phyloP scores from a whole-genome alignment of 2,329 filamentous ascomycete species.

The Ambrosiella beaveri region DNA sequence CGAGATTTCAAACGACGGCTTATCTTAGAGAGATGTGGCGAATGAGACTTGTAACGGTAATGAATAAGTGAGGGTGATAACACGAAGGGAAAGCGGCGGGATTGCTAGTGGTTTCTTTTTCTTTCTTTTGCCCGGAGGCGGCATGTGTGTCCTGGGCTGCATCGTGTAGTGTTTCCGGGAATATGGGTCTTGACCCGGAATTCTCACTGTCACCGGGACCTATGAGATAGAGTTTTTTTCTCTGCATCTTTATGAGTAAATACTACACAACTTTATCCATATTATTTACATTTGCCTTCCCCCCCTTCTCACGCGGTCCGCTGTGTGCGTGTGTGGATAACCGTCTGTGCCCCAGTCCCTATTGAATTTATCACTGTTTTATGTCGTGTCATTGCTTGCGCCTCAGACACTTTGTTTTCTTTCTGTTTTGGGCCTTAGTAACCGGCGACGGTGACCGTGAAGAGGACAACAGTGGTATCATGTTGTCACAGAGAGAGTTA shows the following conservation, averaged over 20 bases:
- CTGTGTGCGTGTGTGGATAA: neutral
- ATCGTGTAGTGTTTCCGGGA: neutral
- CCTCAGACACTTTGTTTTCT: neutral
- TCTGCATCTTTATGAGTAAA: neutral
- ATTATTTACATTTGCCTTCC: neutral
- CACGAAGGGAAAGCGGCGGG: too few relatives aligned
- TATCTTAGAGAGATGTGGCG: too few relatives aligned
- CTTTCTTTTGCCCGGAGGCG: too few relatives aligned
- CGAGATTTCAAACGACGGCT: too few relatives aligned
- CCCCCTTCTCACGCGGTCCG: neutral
- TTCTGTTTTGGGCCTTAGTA: neutral
- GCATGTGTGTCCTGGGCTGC: neutral
- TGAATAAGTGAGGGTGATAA: too few relatives aligned
- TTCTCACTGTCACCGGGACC: neutral
- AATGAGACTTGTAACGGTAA: too few relatives aligned
- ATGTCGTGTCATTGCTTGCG: slow-evolving; percentile 4
- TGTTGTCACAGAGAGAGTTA: neutral
- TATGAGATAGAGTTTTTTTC: neutral
- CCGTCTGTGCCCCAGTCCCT: neutral
- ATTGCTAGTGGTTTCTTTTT: too few relatives aligned
- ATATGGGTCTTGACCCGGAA: neutral
- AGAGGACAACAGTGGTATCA: neutral
- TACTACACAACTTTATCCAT: neutral
- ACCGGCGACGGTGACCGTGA: neutral
- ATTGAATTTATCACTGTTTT: slow-evolving; percentile 6